A percentile compares a stretch with the other conserved stretches of the same genome.
These are phyloP conservation scores for Lasiodiplodia theobromae DNA, from an alignment of 2,329 filamentous ascomycete species.

Conservation along the genomic window DNA sequence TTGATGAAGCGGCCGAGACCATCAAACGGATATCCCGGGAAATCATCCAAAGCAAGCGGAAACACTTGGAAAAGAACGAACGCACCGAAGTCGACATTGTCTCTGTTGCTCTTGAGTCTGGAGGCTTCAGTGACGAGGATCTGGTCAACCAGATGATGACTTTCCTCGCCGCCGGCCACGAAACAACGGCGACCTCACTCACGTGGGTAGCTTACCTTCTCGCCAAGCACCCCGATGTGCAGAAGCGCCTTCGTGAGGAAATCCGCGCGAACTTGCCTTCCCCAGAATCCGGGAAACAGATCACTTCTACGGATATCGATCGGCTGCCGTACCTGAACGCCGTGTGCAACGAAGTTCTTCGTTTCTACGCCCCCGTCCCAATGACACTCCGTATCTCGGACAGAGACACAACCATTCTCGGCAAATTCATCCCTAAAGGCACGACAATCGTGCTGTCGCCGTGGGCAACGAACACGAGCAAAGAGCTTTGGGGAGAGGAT, in stretches of 20 bases:
- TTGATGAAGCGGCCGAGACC: constrained; percentile 44
- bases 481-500: constrained; percentile 76
- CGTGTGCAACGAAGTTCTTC: constrained; percentile 78
- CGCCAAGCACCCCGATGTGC: constrained; percentile 57
- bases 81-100: constrained; percentile 73
- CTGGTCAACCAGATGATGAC: constrained; percentile 92
- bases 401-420: constrained; percentile 69
- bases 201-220: constrained; percentile 63
- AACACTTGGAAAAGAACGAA: constrained; percentile 57
- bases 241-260: constrained; percentile 58
- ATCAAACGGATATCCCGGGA: constrained; percentile 68
- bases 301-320: constrained; percentile 69
- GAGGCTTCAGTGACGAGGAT: constrained; percentile 77
- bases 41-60: constrained; percentile 75
- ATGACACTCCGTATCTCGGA: constrained; percentile 72
- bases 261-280: constrained; percentile 56
- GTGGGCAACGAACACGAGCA: constrained; percentile 73
- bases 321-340: constrained; percentile 80
- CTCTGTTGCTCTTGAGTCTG: constrained; percentile 78
- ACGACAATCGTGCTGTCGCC: constrained; percentile 72
- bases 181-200: constrained; percentile 63
- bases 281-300: constrained; percentile 48
- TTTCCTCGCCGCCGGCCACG: constrained; percentile 75
- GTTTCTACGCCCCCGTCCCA: constrained; percentile 75
- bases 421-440: constrained; percentile 71